These are phyloP conservation scores for Choiromyces venosus DNA, from an alignment of 495 filamentous ascomycete species.

Conservation along the genomic window DNA sequence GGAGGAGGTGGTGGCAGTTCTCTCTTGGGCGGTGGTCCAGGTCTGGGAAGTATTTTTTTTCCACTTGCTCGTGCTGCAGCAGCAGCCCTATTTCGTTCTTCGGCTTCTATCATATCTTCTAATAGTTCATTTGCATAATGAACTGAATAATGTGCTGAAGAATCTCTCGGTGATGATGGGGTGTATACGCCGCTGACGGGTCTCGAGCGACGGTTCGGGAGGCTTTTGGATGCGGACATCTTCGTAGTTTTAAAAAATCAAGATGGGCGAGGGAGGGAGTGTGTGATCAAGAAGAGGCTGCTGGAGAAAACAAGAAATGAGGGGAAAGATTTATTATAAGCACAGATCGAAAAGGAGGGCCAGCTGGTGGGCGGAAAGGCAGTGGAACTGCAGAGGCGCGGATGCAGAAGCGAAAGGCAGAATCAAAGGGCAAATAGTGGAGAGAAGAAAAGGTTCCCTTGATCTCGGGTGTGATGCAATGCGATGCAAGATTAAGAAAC, in stretches of 20 bases:
- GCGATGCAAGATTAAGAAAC: slow-evolving; percentile 16
- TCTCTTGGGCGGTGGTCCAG: slow-evolving; percentile 45
- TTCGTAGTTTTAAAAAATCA: slow-evolving; percentile 1
- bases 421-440: background rate
- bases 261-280: slow-evolving; percentile 15
- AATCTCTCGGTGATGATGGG: slow-evolving; percentile 12
- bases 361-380: slow-evolving; percentile 17
- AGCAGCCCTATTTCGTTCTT: slow-evolving; percentile 23
- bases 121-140: slow-evolving; percentile 22
- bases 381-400: background rate
- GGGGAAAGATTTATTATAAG: slow-evolving; percentile 32
- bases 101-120: slow-evolving; percentile 33
- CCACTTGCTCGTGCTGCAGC: slow-evolving; percentile 26
- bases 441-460: background rate
- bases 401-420: slow-evolving; percentile 1
- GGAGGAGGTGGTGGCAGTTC: slow-evolving; percentile 45
- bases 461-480: slow-evolving; percentile 33
- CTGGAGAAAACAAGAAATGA: slow-evolving; percentile 23
- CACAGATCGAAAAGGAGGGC: slow-evolving; percentile 29
- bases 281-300: slow-evolving; percentile 24
- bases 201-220: slow-evolving; percentile 14
- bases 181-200: slow-evolving; percentile 3
- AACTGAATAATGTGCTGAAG: slow-evolving; percentile 30
- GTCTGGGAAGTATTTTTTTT: slow-evolving; percentile 36
- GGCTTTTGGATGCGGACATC: background rate